Base-by-base conservation (phyloP, 306 rosid species). In the Comarum palustre region DNA sequence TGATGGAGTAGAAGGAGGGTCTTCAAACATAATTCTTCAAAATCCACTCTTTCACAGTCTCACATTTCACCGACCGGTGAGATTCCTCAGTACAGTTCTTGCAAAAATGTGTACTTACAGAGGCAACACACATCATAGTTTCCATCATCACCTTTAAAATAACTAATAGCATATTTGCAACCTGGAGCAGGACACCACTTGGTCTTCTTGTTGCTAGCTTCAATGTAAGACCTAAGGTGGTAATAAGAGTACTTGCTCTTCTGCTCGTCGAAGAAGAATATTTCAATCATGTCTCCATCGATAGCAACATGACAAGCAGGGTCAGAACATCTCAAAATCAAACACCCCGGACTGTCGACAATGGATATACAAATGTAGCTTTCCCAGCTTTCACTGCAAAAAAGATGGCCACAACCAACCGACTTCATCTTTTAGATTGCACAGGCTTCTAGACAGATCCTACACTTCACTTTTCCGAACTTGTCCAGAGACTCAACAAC, bases 111-210 rank as follows among this genome's bases (percentile, higher is more conserved):
- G 75, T 82, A 78, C 1, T 94, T 85, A 75, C 98, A 94, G 73
- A 83, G 82, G 86, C 97, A 94, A 68, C 88, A 79, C 70, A 93
- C 94, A 84, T 94, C 97, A 83, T 84, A 94, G 83, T 82, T 91
- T 82, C 85, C 89, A 60, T 89, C 76, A 66, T 96, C 92, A 69
- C 86, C 89, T 78, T 81, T 29, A 29, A 29, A 84, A 83, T 82
- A 92, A 72, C 85, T 86, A 70, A 92, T 92, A 16, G 96, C 97
- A 76, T 83, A 73, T 55, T 92, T 96, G 74, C 97, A 92, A 43
- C 96, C 97, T 13, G 94, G 96, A 74, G 89, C 90, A 39, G 97
- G 97, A 80, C 97, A 92, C 97, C 97, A 92, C 81, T 92, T 90
- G 78, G 87, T 85, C 88, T 90, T 86, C 76, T 89, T 87, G 45